Evolutionary conservation across 2,329 filamentous ascomycete species (phyloP), one percentile per base, ranked within the genome.

Genomic region (Fusarium torulosum): DNA sequence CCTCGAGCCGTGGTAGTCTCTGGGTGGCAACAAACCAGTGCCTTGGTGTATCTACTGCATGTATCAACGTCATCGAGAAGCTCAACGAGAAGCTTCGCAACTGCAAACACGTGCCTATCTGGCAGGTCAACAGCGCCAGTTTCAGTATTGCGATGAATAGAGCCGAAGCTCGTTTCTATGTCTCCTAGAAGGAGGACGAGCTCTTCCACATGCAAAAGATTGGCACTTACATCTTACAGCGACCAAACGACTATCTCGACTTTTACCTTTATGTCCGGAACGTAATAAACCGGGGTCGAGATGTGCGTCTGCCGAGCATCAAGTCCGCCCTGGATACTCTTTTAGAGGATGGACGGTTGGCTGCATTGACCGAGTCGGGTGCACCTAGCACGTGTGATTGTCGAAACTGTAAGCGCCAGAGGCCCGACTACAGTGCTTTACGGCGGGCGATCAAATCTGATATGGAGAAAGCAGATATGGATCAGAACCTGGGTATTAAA

Each of bases 11-110:
- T 1, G 46, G 59, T 27, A 63, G 63, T 58, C 37, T 66, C 31
- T 51, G 44, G 75, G 75, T 75, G 4, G 75, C 76, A 11, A 78
- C 75, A 4, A 80, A 81, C 56, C 73, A 80, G 67, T 78, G 75
- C 57, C 69, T 79, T 23, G 75, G 76, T 2, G 75, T 53, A 0
- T 72, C 77, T 2, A 57, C 74, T 20, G 59, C 75, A 14, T 79
- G 77, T 50, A 62, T 80, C 49, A 75, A 78, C 14, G 69, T 79
- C 11, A 68, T 49, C 0, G 61, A 63, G 2, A 38, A 11, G 17
- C 5, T 64, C 20, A 63, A 25, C 10, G 10, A 50, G 9, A 25
- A 60, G 25, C 45, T 56, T 4, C 20, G n/a, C 5, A 15, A 50
- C 17, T 44, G n/a, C 6, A 9, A 31, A 2, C 4, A 10, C 8